Conservation (phyloP, 768 basidiomycete species). For the Podaxis pistillaris region DNA sequence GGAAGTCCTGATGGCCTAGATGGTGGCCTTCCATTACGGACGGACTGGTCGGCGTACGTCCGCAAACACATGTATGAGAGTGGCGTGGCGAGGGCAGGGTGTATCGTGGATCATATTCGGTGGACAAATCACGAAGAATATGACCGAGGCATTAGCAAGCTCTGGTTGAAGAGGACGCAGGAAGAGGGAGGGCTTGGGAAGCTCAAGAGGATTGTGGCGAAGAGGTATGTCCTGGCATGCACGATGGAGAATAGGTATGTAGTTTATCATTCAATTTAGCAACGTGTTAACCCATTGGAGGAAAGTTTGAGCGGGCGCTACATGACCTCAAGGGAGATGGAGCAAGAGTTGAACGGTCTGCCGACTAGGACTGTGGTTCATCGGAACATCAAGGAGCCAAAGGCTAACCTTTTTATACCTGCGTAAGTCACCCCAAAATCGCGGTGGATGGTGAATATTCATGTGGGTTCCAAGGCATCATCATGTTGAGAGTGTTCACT, state of each 20-base stretch:
- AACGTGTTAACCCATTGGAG: not conserved
- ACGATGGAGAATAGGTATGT: constrained; percentile 70
- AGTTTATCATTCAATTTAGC: not conserved
- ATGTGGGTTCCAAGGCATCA: constrained; percentile 50
- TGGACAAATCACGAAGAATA: constrained; percentile 78
- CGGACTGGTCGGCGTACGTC: constrained; percentile 70
- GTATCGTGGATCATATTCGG: constrained; percentile 38
- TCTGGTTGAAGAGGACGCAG: constrained; percentile 53
- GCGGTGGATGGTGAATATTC: not conserved
- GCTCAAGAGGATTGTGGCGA: constrained; percentile 49
- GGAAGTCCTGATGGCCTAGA: constrained; percentile 32
- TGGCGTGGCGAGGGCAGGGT: constrained; percentile 21
- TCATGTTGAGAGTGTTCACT: constrained; percentile 74
- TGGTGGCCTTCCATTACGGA: constrained; percentile 28
- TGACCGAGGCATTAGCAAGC: constrained; percentile 59
- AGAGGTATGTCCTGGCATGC: constrained; percentile 65
- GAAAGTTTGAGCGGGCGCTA: constrained; percentile 56
- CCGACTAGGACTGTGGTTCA: constrained; percentile 15
- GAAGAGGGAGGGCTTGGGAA: constrained; percentile 40
- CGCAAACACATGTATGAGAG: constrained; percentile 4
- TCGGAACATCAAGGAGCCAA: constrained; percentile 17
- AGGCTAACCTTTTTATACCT: constrained; percentile 62
- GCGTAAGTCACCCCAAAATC: constrained; percentile 39
- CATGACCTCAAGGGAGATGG: constrained; percentile 71
- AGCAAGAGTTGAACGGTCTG: constrained; percentile 63